A percentile compares a stretch with the other conserved stretches of the same genome.
These are phyloP conservation scores for Colletotrichum tabaci DNA, from an alignment of 2,329 filamentous ascomycete genomes.

Conservation along the genomic window DNA sequence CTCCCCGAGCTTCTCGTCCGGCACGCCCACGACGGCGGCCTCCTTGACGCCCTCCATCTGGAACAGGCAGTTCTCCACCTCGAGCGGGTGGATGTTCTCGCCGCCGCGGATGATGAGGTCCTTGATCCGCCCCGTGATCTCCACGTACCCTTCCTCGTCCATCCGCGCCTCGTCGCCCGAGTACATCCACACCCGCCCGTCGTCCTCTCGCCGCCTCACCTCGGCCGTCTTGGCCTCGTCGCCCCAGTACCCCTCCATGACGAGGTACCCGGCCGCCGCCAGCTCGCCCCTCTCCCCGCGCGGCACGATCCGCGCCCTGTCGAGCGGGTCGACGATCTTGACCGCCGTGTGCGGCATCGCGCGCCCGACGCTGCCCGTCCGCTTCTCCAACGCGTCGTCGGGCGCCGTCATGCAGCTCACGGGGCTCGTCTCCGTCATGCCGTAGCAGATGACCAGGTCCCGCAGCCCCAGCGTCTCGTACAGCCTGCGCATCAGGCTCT, in stretches of 20 bases:
- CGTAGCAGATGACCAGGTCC: constrained; percentile 94
- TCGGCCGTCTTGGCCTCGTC: constrained; percentile 79
- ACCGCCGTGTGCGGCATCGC: constrained; percentile 84
- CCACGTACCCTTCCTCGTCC: constrained; percentile 85
- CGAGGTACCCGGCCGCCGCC: constrained; percentile 85
- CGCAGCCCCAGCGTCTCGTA: constrained; percentile 81
- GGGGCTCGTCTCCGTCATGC: constrained; percentile 92
- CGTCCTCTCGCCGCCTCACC: constrained; percentile 68
- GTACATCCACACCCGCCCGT: constrained; percentile 83
- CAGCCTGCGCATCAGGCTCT: constrained; percentile 83
- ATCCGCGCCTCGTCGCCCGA: constrained; percentile 94
- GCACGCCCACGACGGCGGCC: constrained; percentile 86
- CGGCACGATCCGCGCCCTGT: constrained; percentile 72
- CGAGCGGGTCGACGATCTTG: constrained; percentile 81
- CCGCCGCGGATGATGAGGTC: constrained; percentile 95
- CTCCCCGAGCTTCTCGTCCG: constrained; percentile 88
- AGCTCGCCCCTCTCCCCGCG: constrained; percentile 83
- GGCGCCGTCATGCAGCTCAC: constrained; percentile 88
- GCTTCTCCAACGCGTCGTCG: constrained; percentile 79
- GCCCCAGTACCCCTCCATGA: constrained; percentile 94
- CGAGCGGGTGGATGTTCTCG: constrained; percentile 95
- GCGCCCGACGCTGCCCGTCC: constrained; percentile 83
- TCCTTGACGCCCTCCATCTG: constrained; percentile 80
- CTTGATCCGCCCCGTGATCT: constrained; percentile 93
- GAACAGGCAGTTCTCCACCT: constrained; percentile 91